phyloP scores from a whole-genome alignment of 768 basidiomycete species.

The Collybiopsis confluens region DNA sequence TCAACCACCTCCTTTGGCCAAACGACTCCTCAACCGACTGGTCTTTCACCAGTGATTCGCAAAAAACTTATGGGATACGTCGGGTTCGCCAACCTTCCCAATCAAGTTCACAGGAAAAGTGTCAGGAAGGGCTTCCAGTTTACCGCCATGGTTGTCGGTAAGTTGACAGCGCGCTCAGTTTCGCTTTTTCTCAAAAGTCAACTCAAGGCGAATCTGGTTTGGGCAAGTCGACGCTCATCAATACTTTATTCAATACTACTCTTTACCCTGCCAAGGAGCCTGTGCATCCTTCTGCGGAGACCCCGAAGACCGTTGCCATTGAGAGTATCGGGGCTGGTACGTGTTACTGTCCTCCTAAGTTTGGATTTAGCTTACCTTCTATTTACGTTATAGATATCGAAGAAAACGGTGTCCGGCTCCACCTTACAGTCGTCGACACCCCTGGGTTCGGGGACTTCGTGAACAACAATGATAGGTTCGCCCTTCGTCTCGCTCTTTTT shows the following conservation, averaged over 20 bases:
- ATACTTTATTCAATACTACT: conserved; percentile 96
- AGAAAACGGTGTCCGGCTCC: conserved; percentile 95
- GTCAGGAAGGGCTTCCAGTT: conserved; percentile 99
- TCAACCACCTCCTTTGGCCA: conserved; percentile 56
- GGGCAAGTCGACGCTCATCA: conserved; percentile 98
- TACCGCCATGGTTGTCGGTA: conserved; percentile 98
- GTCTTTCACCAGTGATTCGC: conserved; percentile 52
- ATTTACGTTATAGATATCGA: conserved; percentile 77
- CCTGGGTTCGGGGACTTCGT: conserved; percentile 99
- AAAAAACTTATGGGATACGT: conserved; percentile 96
- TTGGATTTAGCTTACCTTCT: conserved; percentile 14
- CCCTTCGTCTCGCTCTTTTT: conserved; percentile 12
- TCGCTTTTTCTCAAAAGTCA: conserved; percentile 16
- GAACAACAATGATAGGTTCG: conserved; percentile 95
- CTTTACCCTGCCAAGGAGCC: conserved; percentile 90
- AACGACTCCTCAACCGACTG: conserved; percentile 21
- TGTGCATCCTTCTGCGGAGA: conserved; percentile 78
- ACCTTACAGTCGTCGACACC: conserved; percentile 98
- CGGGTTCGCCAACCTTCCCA: conserved; percentile 96
- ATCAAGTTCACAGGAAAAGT: conserved; percentile 99
- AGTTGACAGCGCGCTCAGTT: conserved; percentile 30
- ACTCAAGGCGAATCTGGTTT: conserved; percentile 89
- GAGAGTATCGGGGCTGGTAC: conserved; percentile 97
- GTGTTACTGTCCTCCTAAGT: conserved; percentile 25
- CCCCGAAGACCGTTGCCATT: conserved; percentile 91